phyloP scores from a whole-genome alignment of 805 yeast species.

The Kockiozyma suomiensis region DNA sequence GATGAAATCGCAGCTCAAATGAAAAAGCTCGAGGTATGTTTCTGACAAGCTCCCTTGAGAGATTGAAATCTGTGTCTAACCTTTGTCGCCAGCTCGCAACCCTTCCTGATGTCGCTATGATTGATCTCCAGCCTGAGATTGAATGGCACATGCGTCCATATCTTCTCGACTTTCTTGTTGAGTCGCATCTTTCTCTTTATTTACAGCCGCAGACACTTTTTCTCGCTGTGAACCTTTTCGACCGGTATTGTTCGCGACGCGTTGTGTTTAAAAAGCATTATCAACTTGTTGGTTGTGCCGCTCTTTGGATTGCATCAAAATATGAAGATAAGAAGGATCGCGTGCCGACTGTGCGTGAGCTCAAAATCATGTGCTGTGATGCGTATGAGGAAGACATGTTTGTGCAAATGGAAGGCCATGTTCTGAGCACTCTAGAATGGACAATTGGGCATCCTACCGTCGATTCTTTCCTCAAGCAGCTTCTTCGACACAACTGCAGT shows the following conservation, averaged over 20 bases:
- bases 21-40: conserved; percentile 39
- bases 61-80: not conserved
- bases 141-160: conserved; percentile 71
- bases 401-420: conserved; percentile 77
- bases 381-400: conserved; percentile 63
- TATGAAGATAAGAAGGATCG: conserved; percentile 73
- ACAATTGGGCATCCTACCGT: conserved; percentile 64
- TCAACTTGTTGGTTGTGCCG: conserved; percentile 87
- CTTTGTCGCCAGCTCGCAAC: conserved; percentile 10
- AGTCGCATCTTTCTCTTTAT: conserved; percentile 59
- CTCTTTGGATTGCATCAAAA: conserved; percentile 91
- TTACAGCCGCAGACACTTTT: conserved; percentile 68
- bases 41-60: not conserved
- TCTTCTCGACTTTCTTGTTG: conserved; percentile 77
- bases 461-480: conserved; percentile 48
- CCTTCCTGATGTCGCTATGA: conserved; percentile 60
- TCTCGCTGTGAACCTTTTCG: conserved; percentile 75
- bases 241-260: conserved; percentile 86
- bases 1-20: conserved; percentile 44
- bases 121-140: conserved; percentile 86
- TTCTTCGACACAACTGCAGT: conserved; percentile 15
- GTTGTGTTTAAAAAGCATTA: conserved; percentile 83
- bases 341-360: conserved; percentile 72
- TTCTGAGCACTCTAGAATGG: conserved; percentile 73
- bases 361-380: conserved; percentile 70